Percentiles rank a stretch among this genome's conserved stretches.
Evolutionary conservation across 2,329 filamentous ascomycete species (phyloP).

Genomic region (Capronia epimyces): DNA sequence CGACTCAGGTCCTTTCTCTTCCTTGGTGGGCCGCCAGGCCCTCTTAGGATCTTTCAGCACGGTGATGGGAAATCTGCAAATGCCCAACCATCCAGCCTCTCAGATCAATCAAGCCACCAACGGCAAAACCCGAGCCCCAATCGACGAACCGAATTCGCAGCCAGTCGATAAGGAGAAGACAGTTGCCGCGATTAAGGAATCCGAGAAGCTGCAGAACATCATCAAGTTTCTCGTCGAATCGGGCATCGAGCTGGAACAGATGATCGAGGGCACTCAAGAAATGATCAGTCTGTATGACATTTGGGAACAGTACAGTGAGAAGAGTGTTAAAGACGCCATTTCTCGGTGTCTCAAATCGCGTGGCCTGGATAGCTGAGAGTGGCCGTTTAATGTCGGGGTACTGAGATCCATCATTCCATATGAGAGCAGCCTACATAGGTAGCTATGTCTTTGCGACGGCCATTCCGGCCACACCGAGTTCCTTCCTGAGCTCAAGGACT

Average conservation of each 20-base stretch:
- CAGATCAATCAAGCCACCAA: constrained; percentile 13
- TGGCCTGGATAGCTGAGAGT: constrained; percentile 50
- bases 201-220: constrained; percentile 61
- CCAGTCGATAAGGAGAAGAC: constrained; percentile 17
- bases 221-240: constrained; percentile 81
- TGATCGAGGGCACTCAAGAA: constrained; percentile 87
- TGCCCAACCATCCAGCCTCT: constrained; percentile 12
- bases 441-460: not conserved
- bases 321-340: constrained; percentile 59
- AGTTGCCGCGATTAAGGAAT: constrained; percentile 30
- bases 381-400: not conserved
- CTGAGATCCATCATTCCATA: not conserved
- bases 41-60: constrained; percentile 32
- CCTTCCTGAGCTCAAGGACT: constrained; percentile 24
- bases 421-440: not conserved
- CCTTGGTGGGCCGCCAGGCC: constrained; percentile 27
- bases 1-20: constrained; percentile 22
- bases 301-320: constrained; percentile 62
- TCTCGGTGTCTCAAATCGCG: constrained; percentile 57
- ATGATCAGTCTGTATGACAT: constrained; percentile 82
- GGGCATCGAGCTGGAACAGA: constrained; percentile 73
- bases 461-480: constrained; percentile 20
- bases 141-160: constrained; percentile 9
- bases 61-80: constrained; percentile 26
- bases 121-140: constrained; percentile 6